These are phyloP conservation scores for Tuber melanosporum DNA, from an alignment of 495 filamentous ascomycete species.

Conservation along the genomic window DNA sequence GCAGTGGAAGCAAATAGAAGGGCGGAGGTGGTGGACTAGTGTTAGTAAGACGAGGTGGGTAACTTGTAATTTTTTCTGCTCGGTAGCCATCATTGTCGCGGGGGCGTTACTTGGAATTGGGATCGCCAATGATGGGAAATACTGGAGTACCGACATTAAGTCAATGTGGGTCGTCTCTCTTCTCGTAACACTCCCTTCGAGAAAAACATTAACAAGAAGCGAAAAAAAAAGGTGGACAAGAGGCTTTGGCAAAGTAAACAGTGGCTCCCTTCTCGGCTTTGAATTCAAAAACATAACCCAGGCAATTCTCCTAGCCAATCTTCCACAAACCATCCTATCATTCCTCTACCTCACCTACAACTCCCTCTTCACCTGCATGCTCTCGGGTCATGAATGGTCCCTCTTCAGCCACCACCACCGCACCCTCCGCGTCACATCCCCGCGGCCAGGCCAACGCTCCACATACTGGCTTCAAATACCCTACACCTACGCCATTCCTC, in stretches of 20 bases:
- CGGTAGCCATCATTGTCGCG: neutral
- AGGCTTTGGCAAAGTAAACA: slow-evolving; percentile 11
- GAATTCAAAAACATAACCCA: slow-evolving; percentile 30
- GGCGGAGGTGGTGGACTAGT: neutral
- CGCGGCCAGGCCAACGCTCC: slow-evolving; percentile 41
- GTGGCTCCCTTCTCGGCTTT: neutral
- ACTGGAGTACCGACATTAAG: neutral
- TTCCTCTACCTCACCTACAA: slow-evolving; percentile 17
- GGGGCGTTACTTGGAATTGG: neutral
- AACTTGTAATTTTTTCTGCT: slow-evolving; percentile 9
- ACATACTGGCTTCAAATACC: slow-evolving; percentile 47
- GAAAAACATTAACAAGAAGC: neutral
- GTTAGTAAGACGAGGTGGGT: slow-evolving; percentile 7
- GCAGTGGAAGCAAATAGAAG: neutral
- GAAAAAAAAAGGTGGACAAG: slow-evolving; percentile 5
- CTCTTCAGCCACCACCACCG: too few relatives aligned
- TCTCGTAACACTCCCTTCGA: neutral
- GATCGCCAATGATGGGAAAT: neutral
- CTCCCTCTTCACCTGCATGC: too few relatives aligned
- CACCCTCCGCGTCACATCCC: slow-evolving; percentile 41
- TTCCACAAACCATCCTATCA: slow-evolving; percentile 47
- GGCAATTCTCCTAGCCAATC: slow-evolving; percentile 35
- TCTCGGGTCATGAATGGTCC: too few relatives aligned
- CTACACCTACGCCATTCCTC: slow-evolving; percentile 43
- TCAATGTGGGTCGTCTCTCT: neutral